phyloP scores from a whole-genome alignment of 495 filamentous ascomycete species.

The Cenococcum geophilum region DNA sequence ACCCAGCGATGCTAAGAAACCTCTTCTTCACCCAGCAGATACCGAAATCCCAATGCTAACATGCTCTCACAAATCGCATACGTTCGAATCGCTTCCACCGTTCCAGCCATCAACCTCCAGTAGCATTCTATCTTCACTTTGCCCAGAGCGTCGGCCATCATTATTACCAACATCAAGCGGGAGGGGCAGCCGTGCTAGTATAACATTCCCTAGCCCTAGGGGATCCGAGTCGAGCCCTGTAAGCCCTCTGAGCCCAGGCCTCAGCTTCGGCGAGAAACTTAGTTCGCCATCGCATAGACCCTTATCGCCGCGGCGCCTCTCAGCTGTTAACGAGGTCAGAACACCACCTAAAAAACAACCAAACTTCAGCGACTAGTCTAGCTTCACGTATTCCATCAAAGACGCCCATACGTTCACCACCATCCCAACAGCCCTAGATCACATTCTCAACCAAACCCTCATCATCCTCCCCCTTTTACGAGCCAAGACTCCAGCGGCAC shows the following conservation, averaged over 20 bases:
- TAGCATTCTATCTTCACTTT: background rate
- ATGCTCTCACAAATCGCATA: background rate
- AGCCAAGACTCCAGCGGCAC: conserved; percentile 1
- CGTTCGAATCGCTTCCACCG: background rate
- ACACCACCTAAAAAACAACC: too few species aligned
- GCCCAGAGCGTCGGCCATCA: background rate
- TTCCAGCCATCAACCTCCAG: background rate
- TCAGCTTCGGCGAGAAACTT: background rate
- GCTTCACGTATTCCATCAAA: too few species aligned
- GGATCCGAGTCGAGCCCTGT: background rate
- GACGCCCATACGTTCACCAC: conserved; percentile 2
- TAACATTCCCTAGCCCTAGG: background rate
- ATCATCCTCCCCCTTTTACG: background rate
- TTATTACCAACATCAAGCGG: background rate
- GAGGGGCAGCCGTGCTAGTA: background rate
- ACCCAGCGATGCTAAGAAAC: background rate
- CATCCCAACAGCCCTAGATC: background rate
- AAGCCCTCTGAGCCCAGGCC: background rate
- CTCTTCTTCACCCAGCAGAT: background rate
- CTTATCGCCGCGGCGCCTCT: too few species aligned
- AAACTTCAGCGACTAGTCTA: too few species aligned
- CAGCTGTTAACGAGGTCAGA: too few species aligned
- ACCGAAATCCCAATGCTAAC: background rate
- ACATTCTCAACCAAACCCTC: background rate
- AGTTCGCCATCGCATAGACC: background rate